Evolutionary conservation across 768 basidiomycete genomes (phyloP), one percentile per base, ranked within the genome.

Genomic region (Lactarius pseudohatsudake): DNA sequence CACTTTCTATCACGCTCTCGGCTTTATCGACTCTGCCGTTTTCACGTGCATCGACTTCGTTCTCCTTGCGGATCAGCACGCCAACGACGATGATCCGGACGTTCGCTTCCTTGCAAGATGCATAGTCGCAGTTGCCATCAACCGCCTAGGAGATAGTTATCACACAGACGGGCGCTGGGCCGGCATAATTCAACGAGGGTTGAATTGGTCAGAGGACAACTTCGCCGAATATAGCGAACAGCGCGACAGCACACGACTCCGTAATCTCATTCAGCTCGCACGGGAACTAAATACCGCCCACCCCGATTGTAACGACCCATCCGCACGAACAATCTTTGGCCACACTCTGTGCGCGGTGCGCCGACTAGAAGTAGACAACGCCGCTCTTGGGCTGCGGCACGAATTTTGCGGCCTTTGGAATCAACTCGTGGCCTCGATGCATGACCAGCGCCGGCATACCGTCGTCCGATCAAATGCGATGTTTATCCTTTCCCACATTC

Each of bases 1-100:
- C 32, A 61, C 60, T 2, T 61, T 65, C 54, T 28, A 56, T 26
- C 64, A 65, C 3, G 32, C 59, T 2, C 65, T 66, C 45, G 36
- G 36, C n/a, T 57, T 28, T 28, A 15, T 20, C 2, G 45, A 57
- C 2, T 61, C 60, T 15, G 26, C 43, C 8, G 2, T 66, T 20
- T 66, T 61, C 60, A 38, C 47, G 4, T 50, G 36, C 22, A 1
- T 62, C 45, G 65, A 66, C 20, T 66, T 66, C 26, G 36, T 62
- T 4, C 65, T 28, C 41, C 26, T 61, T 10, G 60, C 56, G 30
- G 43, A 45, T 5, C 16, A 47, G 9, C 15, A n/a, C 32, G 11
- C 38, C 34, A 2, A 41, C 28, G 41, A 20, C n/a, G 55, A 57
- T 1, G 15, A 41, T 20, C 45, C 60, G 20, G 65, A 61, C 28